Evolutionary conservation across 768 basidiomycete genomes (phyloP).

Genomic region (Lyophyllum shimeji): DNA sequence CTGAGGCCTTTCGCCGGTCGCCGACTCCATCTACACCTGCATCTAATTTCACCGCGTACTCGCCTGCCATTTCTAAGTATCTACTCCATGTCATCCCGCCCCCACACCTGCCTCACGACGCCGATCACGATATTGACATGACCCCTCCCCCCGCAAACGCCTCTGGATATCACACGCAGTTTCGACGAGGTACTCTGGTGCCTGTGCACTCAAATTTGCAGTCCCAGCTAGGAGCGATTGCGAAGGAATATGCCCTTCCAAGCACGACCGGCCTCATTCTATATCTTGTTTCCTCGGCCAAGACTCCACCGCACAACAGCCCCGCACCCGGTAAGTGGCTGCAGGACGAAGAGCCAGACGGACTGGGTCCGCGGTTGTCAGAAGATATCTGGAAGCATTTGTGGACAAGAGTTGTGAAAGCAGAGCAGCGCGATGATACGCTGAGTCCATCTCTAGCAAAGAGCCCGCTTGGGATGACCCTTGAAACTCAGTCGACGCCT

Average conservation of each 20-base stretch:
- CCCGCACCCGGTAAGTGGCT: conserved; percentile 6
- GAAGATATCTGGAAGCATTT: conserved; percentile 87
- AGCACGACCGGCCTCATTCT: conserved; percentile 81
- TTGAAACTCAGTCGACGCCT: conserved; percentile 42
- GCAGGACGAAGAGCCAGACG: conserved; percentile 36
- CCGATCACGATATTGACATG: conserved; percentile 45
- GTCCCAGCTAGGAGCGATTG: conserved; percentile 82
- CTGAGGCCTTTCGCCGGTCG: conserved; percentile 45
- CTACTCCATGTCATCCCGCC: conserved; percentile 87
- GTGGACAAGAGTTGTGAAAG: conserved; percentile 71
- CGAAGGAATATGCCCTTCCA: conserved; percentile 90
- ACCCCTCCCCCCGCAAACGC: conserved; percentile 54
- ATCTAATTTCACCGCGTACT: conserved; percentile 35
- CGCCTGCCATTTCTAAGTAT: conserved; percentile 58
- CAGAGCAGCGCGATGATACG: conserved; percentile 54
- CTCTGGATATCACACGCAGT: conserved; percentile 77
- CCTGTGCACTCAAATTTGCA: conserved; percentile 83
- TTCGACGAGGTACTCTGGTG: conserved; percentile 82
- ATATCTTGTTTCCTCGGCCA: conserved; percentile 59
- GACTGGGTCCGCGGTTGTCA: conserved; percentile 79
- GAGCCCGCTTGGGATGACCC: conserved; percentile 38
- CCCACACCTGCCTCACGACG: conserved; percentile 63
- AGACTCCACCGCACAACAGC: conserved; percentile 16
- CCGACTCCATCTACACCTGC: conserved; percentile 50
- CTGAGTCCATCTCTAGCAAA: conserved; percentile 29